These are phyloP conservation scores for Insectozyma bohioensis DNA, from an alignment of 1,139 yeast species.

Conservation along the genomic window DNA sequence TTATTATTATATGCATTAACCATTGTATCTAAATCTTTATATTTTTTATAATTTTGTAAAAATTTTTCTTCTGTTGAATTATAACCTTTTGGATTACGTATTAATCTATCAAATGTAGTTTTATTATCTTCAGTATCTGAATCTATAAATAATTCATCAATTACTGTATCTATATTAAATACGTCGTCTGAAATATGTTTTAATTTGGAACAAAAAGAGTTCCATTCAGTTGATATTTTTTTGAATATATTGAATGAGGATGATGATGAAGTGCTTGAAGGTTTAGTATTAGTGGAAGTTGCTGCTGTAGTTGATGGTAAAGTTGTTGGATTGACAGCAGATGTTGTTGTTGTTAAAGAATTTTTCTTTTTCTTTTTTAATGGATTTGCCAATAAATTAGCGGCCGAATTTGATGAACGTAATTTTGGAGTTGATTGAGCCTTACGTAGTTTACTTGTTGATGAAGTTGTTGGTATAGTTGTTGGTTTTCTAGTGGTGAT, in stretches of 20 bases:
- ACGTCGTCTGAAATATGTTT: conserved; percentile 44
- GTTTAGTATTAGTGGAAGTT: not conserved
- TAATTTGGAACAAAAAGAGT: conserved; percentile 30
- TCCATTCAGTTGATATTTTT: conserved; percentile 36
- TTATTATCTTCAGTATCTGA: conserved; percentile 27
- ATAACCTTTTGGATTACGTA: conserved; percentile 22
- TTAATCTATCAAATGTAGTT: conserved; percentile 23
- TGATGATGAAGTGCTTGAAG: conserved; percentile 2
- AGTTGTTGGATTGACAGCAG: not conserved
- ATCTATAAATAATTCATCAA: conserved; percentile 44
- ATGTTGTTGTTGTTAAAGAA: conserved; percentile 3
- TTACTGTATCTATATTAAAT: conserved; percentile 39
- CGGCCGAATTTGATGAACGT: conserved; percentile 3
- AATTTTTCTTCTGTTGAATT: conserved; percentile 31
- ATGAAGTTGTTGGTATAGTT: no score
- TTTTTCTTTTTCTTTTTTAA: conserved; percentile 3
- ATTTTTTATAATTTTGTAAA: conserved; percentile 32
- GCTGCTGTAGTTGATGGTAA: conserved; percentile 2
- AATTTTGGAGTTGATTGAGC: conserved; percentile 12
- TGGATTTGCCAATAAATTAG: not conserved
- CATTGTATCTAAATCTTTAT: conserved; percentile 37
- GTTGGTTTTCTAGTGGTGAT: conserved; percentile 5
- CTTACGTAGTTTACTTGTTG: conserved; percentile 9
- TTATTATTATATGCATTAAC: conserved; percentile 21
- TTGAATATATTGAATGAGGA: conserved; percentile 22